Percentiles rank a stretch among this genome's conserved stretches.
These are phyloP conservation scores for Boletus reticulatus DNA, from an alignment of 768 basidiomycete genomes.

Conservation along the genomic window DNA sequence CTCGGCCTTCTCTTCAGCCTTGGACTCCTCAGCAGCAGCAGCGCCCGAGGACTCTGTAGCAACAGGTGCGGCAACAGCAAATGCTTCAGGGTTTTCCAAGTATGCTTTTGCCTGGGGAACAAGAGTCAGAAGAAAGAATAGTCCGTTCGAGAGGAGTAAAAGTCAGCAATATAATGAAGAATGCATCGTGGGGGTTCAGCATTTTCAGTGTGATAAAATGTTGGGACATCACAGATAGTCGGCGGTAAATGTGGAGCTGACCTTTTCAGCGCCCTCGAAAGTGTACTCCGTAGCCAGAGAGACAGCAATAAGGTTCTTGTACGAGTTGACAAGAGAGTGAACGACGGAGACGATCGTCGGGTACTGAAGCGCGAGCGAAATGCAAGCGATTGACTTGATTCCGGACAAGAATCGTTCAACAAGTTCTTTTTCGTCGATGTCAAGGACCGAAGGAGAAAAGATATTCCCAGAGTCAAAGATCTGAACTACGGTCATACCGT, in stretches of 20 bases:
- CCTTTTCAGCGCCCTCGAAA: constrained; percentile 93
- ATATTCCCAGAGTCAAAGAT: constrained; percentile 93
- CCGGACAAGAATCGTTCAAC: constrained; percentile 89
- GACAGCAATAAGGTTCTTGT: constrained; percentile 96
- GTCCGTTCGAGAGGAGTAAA: not conserved
- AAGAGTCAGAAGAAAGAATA: constrained; percentile 1
- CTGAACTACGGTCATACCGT: constrained; percentile 98
- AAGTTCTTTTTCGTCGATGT: constrained; percentile 89
- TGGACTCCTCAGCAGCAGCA: constrained; percentile 56
- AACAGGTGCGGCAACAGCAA: constrained; percentile 75
- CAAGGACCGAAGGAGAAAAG: constrained; percentile 88
- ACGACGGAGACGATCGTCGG: constrained; percentile 92
- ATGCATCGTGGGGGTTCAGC: constrained; percentile 57
- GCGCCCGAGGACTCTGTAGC: constrained; percentile 50
- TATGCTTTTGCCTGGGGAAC: constrained; percentile 81
- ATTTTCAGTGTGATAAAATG: constrained; percentile 77
- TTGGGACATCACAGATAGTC: constrained; percentile 23
- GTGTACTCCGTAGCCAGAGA: constrained; percentile 90
- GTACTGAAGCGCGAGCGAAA: constrained; percentile 95
- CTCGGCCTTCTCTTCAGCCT: constrained; percentile 72
- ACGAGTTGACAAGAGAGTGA: constrained; percentile 96
- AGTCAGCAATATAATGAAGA: constrained; percentile 29
- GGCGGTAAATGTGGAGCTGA: constrained; percentile 34
- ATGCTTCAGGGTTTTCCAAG: constrained; percentile 98
- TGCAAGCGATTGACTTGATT: constrained; percentile 92